Conservation (phyloP, 2,329 filamentous ascomycete species). For the Thielaviopsis populi region DNA sequence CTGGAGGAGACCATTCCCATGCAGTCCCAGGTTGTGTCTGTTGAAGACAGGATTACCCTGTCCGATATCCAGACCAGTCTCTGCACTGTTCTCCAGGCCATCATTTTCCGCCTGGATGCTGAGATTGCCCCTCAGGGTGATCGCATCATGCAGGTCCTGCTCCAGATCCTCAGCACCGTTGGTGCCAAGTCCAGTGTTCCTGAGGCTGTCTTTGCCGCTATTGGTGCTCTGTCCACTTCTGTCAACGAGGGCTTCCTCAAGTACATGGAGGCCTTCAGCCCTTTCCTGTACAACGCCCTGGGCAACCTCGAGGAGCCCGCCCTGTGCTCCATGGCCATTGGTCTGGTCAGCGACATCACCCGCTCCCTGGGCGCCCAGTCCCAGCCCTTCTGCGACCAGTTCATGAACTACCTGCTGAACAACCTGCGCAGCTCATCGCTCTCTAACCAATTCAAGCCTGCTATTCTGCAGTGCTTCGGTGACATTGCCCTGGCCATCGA, state of each 20-base stretch:
- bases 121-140: conserved; percentile 85
- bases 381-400: conserved; percentile 88
- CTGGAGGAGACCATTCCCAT: conserved; percentile 80
- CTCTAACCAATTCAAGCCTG: conserved; percentile 93
- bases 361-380: conserved; percentile 79
- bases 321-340: conserved; percentile 93
- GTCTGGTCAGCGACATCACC: conserved; percentile 90
- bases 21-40: conserved; percentile 85
- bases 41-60: conserved; percentile 88
- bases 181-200: conserved; percentile 84
- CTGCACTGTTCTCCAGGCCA: conserved; percentile 77
- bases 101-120: conserved; percentile 78
- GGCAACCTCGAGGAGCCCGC: conserved; percentile 90
- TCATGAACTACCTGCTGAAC: conserved; percentile 96
- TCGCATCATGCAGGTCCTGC: conserved; percentile 78
- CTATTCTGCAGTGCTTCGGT: conserved; percentile 93
- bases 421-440: conserved; percentile 77
- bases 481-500: conserved; percentile 93
- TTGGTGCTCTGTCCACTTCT: conserved; percentile 81
- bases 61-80: conserved; percentile 98
- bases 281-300: conserved; percentile 85
- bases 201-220: conserved; percentile 80
- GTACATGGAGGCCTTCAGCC: conserved; percentile 93
- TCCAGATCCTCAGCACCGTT: conserved; percentile 64
- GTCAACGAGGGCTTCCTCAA: conserved; percentile 86